These are phyloP conservation scores for Vitellaria paradoxa DNA, from an alignment of 179 eudicot genomes.

Conservation along the genomic window DNA sequence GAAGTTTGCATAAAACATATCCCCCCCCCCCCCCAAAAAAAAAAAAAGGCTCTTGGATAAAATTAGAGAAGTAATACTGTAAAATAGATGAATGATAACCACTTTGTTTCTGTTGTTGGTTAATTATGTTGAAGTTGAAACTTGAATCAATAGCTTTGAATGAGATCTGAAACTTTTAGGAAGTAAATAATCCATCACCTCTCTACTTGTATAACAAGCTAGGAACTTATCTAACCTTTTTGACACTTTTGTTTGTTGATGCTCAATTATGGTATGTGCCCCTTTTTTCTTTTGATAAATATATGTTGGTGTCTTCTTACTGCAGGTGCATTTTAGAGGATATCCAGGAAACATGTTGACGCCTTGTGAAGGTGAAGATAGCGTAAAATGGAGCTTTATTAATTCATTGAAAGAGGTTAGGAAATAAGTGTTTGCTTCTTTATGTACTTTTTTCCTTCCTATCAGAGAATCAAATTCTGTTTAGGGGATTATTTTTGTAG, in stretches of 20 bases:
- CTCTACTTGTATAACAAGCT: not conserved
- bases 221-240: not conserved
- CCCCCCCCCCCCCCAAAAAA: no score
- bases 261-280: not conserved
- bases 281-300: not conserved
- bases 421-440: slow-evolving; percentile 3
- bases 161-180: not conserved
- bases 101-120: not conserved
- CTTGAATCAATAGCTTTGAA: not conserved
- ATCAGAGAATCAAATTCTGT: not conserved
- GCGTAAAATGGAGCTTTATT: slow-evolving; percentile 92
- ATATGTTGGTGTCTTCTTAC: not conserved
- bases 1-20: no score
- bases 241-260: not conserved
- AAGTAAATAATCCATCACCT: not conserved
- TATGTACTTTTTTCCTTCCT: not conserved
- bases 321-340: slow-evolving; percentile 95
- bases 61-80: no score
- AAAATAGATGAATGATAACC: no score
- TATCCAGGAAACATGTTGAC: slow-evolving; percentile 69
- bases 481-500: not conserved
- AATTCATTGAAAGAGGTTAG: slow-evolving; percentile 93
- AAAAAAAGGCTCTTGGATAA: not conserved
- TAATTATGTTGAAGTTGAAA: not conserved
- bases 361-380: slow-evolving; percentile 91